Evolutionary conservation across 306 rosid genomes (phyloP).

Genomic region (Casuarina equisetifolia): DNA sequence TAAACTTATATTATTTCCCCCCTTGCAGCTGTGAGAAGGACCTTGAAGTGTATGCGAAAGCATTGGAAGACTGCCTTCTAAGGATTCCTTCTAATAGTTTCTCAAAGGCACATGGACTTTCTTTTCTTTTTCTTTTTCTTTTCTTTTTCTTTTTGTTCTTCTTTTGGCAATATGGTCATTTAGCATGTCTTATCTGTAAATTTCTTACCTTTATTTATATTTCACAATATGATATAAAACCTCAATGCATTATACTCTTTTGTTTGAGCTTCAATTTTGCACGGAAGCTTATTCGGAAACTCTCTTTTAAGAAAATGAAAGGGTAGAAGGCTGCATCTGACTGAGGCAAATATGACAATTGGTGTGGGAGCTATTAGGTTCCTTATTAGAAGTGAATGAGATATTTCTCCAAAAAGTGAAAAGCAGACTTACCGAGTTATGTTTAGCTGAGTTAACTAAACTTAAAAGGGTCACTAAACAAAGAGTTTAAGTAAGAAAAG

Average conservation of each 20-base stretch:
- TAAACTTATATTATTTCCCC: conserved; percentile 3
- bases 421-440: conserved; percentile 21
- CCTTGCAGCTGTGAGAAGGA: conserved; percentile 69
- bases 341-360: neutral
- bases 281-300: neutral
- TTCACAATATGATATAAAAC: neutral
- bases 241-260: neutral
- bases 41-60: conserved; percentile 66
- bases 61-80: conserved; percentile 60
- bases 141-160: too few species aligned
- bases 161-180: neutral
- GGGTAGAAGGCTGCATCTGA: neutral
- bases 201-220: neutral
- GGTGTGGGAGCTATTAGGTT: neutral
- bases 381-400: neutral
- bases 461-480: conserved; percentile 3
- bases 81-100: conserved; percentile 88
- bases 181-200: neutral
- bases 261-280: neutral
- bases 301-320: neutral
- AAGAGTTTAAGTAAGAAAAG: conserved; percentile 21
- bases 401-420: conserved; percentile 3
- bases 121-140: neutral
- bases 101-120: conserved; percentile 56
- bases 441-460: conserved; percentile 4